Percentiles rank a stretch among this genome's conserved stretches.
Conservation (phyloP, 176 grass and related monocot genomes). For the Oryza australiensis region DNA sequence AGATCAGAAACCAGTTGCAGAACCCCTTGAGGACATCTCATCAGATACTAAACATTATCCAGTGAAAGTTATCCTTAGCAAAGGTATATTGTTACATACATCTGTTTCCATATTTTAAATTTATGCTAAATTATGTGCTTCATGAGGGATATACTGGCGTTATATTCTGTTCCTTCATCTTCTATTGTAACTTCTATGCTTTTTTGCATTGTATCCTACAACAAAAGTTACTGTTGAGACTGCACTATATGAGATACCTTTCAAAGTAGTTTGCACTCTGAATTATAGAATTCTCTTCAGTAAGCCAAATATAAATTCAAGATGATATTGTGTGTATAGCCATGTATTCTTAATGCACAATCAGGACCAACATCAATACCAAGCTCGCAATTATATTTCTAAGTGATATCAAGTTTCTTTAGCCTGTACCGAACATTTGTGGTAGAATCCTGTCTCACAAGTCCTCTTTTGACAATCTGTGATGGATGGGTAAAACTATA, state of each 20-base stretch:
- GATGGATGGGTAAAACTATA: neutral
- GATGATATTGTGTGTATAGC: neutral
- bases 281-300: neutral
- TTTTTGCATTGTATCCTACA: neutral
- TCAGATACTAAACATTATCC: constrained; percentile 35
- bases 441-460: neutral
- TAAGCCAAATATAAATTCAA: neutral
- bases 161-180: constrained; percentile 3
- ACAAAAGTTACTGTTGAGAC: neutral
- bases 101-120: constrained; percentile 11
- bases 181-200: constrained; percentile 2
- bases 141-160: neutral
- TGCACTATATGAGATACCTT: neutral
- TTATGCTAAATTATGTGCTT: neutral
- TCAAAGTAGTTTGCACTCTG: neutral
- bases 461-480: neutral
- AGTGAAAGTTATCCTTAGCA: constrained; percentile 24
- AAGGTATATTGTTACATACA: constrained; percentile 44
- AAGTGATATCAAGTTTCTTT: neutral
- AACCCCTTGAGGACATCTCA: constrained; percentile 69
- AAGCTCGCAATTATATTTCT: neutral
- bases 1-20: constrained; percentile 51
- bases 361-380: neutral
- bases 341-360: neutral
- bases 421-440: neutral